Conservation (phyloP, 805 yeast genomes). For the Danielia reshetovae region DNA sequence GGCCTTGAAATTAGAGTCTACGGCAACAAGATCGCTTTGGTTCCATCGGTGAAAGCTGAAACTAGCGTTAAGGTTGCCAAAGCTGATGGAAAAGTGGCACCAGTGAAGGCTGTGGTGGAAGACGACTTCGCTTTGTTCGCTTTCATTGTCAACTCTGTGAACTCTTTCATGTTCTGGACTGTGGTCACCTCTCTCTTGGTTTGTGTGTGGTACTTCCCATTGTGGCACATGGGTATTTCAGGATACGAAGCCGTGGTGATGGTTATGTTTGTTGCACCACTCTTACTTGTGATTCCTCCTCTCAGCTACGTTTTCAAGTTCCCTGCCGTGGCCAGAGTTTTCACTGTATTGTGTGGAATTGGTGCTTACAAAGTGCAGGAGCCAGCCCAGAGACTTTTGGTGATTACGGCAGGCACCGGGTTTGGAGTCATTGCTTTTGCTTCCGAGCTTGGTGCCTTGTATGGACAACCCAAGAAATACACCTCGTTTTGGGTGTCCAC, state of each 20-base stretch:
- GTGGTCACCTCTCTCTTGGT: constrained; percentile 74
- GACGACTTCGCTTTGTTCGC: constrained; percentile 34
- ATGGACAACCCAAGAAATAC: constrained; percentile 26
- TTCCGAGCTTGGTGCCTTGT: constrained; percentile 42
- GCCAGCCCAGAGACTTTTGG: constrained; percentile 68
- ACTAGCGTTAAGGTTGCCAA: constrained; percentile 1
- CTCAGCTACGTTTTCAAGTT: constrained; percentile 26
- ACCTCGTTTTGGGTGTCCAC: constrained; percentile 54
- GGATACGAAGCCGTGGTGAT: constrained; percentile 79
- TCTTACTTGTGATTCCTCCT: constrained; percentile 44
- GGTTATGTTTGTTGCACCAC: constrained; percentile 54
- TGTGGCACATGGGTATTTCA: constrained; percentile 97
- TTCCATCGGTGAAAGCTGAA: constrained; percentile 1
- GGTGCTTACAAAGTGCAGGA: constrained; percentile 67
- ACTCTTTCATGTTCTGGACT: constrained; percentile 83
- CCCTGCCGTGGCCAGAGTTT: constrained; percentile 54
- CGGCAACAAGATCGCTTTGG: constrained; percentile 22
- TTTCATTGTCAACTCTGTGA: constrained; percentile 46
- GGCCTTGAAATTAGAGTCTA: constrained; percentile 49
- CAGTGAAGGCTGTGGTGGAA: constrained; percentile 7
- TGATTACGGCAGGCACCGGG: constrained; percentile 62
- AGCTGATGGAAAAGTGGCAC: neutral
- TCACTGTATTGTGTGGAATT: constrained; percentile 61
- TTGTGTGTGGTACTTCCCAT: constrained; percentile 94
- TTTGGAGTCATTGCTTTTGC: constrained; percentile 60